Evolutionary conservation across 192 early-diverging fungal species (phyloP).

Genomic region (Haplosporangium gracile): DNA sequence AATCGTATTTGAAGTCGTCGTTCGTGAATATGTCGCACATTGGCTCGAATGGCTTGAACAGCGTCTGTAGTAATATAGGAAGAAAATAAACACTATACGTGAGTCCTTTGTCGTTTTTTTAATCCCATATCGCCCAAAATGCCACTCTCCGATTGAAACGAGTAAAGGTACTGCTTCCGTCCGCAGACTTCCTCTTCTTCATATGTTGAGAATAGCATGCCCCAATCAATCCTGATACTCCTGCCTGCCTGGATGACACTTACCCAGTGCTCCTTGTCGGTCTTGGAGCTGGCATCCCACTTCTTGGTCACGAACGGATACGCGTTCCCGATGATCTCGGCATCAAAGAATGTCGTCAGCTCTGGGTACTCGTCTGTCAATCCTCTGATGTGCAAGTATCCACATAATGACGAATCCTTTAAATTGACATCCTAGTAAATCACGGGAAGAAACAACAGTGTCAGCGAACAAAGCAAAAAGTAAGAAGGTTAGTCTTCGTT

Average conservation of each 20-base stretch:
- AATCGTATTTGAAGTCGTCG: constrained; percentile 66
- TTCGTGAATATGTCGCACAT: constrained; percentile 63
- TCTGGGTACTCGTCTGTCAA: constrained; percentile 85
- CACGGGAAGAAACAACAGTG: not conserved
- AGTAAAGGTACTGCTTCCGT: not conserved
- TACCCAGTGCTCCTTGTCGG: constrained; percentile 85
- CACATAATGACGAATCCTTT: constrained; percentile 77
- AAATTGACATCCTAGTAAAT: constrained; percentile 73
- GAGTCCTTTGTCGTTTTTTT: not conserved
- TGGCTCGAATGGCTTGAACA: constrained; percentile 62
- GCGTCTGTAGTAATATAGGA: constrained; percentile 34
- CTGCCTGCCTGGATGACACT: constrained; percentile 1
- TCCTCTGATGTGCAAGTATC: constrained; percentile 85
- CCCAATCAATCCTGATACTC: not conserved
- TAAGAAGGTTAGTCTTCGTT: not conserved
- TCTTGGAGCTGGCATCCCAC: constrained; percentile 82
- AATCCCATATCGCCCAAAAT: not conserved
- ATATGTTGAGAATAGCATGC: not conserved
- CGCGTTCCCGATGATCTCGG: constrained; percentile 83
- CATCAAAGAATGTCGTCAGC: constrained; percentile 89
- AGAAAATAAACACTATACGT: not conserved
- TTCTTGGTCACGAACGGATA: constrained; percentile 86
- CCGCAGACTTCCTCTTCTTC: not conserved
- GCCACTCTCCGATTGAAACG: not conserved
- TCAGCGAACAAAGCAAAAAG: not conserved